Conservation (phyloP, 768 basidiomycete species). For the Mycena sanguinolenta region DNA sequence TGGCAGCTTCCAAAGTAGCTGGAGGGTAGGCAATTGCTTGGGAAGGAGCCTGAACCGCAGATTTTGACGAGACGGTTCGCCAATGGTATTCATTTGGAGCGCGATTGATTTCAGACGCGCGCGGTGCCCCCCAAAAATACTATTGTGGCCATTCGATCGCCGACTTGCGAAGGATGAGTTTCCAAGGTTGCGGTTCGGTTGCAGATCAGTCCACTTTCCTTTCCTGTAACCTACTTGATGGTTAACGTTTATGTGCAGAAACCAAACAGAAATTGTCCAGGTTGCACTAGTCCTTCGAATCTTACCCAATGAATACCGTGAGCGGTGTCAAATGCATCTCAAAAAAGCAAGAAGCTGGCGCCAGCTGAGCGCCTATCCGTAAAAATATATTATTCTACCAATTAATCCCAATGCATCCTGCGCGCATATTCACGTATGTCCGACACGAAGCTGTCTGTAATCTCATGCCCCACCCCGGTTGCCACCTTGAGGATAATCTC, state of each 20-base stretch:
- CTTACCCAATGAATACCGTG: too few species aligned
- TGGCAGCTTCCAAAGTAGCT: conserved; percentile 75
- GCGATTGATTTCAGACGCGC: conserved; percentile 30
- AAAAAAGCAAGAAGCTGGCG: too few species aligned
- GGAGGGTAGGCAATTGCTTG: conserved; percentile 56
- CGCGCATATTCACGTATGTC: conserved; percentile 81
- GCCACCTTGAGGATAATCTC: conserved; percentile 93
- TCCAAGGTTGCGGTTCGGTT: too few species aligned
- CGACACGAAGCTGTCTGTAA: conserved; percentile 74
- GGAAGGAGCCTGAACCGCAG: conserved; percentile 12
- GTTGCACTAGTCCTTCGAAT: too few species aligned
- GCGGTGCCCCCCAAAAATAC: conserved; percentile 37
- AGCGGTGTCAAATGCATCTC: too few species aligned
- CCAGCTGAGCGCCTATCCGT: too few species aligned
- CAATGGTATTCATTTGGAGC: conserved; percentile 38
- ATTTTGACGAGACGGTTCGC: conserved; percentile 40
- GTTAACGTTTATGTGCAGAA: too few species aligned
- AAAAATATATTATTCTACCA: not conserved
- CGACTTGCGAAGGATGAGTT: too few species aligned
- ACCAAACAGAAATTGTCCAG: too few species aligned
- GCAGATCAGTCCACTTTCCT: too few species aligned
- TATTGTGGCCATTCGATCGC: conserved; percentile 33
- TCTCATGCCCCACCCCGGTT: conserved; percentile 82
- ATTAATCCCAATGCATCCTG: conserved; percentile 84
- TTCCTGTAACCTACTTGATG: too few species aligned